Evolutionary conservation across 1,284 basidiomycete genomes (phyloP), one percentile per base, ranked within the genome.

Genomic region (Takashimella tepidaria): DNA sequence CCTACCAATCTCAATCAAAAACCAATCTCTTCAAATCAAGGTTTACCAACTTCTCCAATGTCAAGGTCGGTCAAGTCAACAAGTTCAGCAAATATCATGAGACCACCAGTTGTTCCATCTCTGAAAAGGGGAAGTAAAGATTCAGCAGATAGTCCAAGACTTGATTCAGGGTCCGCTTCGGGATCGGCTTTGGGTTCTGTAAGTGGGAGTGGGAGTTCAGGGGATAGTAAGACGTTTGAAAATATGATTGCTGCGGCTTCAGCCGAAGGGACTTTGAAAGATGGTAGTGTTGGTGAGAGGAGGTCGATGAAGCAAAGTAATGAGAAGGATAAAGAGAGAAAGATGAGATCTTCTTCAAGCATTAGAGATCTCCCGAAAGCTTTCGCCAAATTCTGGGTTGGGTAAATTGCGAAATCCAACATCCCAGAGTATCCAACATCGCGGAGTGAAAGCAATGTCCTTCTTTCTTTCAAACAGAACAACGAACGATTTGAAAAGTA

Each of bases 311-410:
- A 58, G 46, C 50, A 50, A 12, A 57, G 54, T 22, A 53, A 63
- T n/a, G 50, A 23, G 31, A 61, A 59, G n/a, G n/a, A n/a, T n/a
- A n/a, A n/a, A 13, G 50, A 62, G 47, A 48, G 54, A 45, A 69
- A 67, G 54, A 27, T 58, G 50, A 71, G 68, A 59, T 62, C 56
- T 41, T 61, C 63, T 40, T 62, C 61, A 49, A 65, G 67, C 45
- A 62, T 70, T 21, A 69, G 67, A 55, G 66, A 71, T 46, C 41
- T 74, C 3, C 62, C 67, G 0, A 62, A 63, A 1, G 64, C 70
- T 1, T 47, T 74, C 5, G 66, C 68, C 2, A 67, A 66, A 50
- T 72, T 74, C 54, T 74, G 72, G 72, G 66, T 69, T 6, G 72
- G 69, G n/a, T 72, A 62, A 43, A 37, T n/a, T n/a, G n/a, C n/a